Evolutionary conservation across 352 stramenopile species (phyloP), one percentile per base, ranked within the genome.

Genomic region (Globisporangium carolinianum): DNA sequence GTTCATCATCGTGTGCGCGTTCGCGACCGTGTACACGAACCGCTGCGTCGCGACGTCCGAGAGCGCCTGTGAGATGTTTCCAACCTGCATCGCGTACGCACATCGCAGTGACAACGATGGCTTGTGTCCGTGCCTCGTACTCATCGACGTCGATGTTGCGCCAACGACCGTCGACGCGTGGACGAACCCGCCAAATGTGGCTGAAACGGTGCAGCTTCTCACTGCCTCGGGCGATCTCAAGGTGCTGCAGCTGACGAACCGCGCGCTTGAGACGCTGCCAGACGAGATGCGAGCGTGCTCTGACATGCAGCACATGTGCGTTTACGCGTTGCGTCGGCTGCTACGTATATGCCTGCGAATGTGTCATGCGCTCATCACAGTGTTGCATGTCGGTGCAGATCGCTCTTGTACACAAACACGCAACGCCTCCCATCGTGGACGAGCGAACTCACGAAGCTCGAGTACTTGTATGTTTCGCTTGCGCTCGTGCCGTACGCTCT

Each of bases 181-280:
- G 61, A 41, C 42, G 7, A 55, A 68, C 11, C 61, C 76, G 1
- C 45, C 57, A 2, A 48, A 72, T 14, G 60, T 63, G 9, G 70
- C 66, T 0, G 58, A 67, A 6, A 52, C 47, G 0, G 71, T 79
- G 2, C 58, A 71, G 14, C 46, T 41, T 0, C 48, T 79, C 0
- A 55, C 73, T 35, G 18, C 39, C 0, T 62, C 72, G 8, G 74
- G 76, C 5, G 58, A 72, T 32, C 59, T 84, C 9, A 59, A 59
- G 6, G 64, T 69, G 0, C 55, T 85, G 17, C 74, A 78, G 9
- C 37, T 85, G 8, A 71, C 78, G 39, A 82, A 85, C 38, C 62
- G 63, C 0, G 55, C 48, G 0, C 35, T 87, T 5, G 12, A 54
- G 0, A 51, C 57, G 10, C 56, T 57, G 43, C 72, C 74, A 4